Base-by-base conservation (phyloP, 257 asterid genomes). In the Jacaranda mimosifolia region DNA sequence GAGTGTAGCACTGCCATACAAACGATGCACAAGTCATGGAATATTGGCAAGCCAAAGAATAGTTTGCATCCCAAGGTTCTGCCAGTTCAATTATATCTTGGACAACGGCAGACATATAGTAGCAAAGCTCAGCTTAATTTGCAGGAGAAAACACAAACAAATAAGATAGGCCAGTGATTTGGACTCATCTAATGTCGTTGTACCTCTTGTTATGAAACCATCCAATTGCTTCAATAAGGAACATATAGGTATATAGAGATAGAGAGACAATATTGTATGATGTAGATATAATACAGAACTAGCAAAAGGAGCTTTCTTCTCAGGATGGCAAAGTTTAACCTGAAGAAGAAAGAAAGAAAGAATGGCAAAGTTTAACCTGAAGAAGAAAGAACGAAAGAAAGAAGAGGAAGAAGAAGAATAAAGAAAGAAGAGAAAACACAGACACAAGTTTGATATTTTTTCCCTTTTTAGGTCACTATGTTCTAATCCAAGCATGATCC, bases 1-100 rank as follows among this genome's bases (percentile, higher is more conserved):
- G 79, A 68, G 80, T 8, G 81, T 90, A 90, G 90, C 98, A 95
- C 99, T 92, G 81, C 39, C 77, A 72, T 72, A 81, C 64, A 71
- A 82, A 76, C 26, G 68, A 89, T 18, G 39, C 36, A 79, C 35
- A 35, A 72, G 72, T 75, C 5, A 60, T 19, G 49, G 63, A 69
- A 68, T 19, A 46, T 40, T 26, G 17, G 78, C 65, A 68, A 36
- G 67, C 70, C 63, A 51, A 21, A 48, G 5, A 72, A 56, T 51
- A 64, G 39, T 60, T 60, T 68, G 73, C 63, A 52, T 15, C 65
- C 73, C 42, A 18, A 66, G 57, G 57, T 74, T 13, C 35, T 35
- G 51, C 73, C 51, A 71, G 35, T 63, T 51, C 77, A 77, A 77
- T 72, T 43, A 51, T 66, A 74, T 15, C 55, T 21, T 45, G 42